Conservation (phyloP, 1,284 basidiomycete genomes). For the Ustilago xerochloae region DNA sequence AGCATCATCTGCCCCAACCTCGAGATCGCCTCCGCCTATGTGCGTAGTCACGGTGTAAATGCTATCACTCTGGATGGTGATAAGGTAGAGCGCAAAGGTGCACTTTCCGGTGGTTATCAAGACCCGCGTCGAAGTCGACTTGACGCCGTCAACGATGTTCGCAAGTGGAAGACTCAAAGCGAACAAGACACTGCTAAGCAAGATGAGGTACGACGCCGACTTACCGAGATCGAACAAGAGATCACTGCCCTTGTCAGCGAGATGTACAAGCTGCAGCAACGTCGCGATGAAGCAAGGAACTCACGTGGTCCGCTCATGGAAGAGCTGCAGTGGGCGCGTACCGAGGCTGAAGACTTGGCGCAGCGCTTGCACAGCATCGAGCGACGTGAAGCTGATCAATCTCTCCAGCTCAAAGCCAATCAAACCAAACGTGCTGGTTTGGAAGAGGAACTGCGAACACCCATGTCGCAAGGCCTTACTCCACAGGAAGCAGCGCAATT, state of each 20-base stretch:
- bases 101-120: conserved; percentile 94
- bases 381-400: conserved; percentile 77
- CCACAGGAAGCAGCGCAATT: conserved; percentile 79
- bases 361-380: conserved; percentile 78
- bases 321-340: conserved; percentile 75
- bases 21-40: conserved; percentile 90
- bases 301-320: conserved; percentile 77
- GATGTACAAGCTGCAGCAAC: conserved; percentile 78
- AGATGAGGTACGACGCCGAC: conserved; percentile 79
- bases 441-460: conserved; percentile 79
- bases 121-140: conserved; percentile 89
- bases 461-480: conserved; percentile 80
- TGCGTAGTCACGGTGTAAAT: conserved; percentile 92
- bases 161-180: conserved; percentile 80
- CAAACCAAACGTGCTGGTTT: conserved; percentile 75
- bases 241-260: conserved; percentile 81
- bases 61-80: conserved; percentile 98
- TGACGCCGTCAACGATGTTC: conserved; percentile 83
- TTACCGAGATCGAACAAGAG: conserved; percentile 83
- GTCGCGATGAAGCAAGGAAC: conserved; percentile 79
- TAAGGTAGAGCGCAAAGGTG: conserved; percentile 95
- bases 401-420: conserved; percentile 76
- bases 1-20: conserved; percentile 95
- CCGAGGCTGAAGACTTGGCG: conserved; percentile 79
- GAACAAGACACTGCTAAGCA: conserved; percentile 77